Evolutionary conservation across 208 protist genomes (phyloP).

Genomic region (Crithidia expoeki): DNA sequence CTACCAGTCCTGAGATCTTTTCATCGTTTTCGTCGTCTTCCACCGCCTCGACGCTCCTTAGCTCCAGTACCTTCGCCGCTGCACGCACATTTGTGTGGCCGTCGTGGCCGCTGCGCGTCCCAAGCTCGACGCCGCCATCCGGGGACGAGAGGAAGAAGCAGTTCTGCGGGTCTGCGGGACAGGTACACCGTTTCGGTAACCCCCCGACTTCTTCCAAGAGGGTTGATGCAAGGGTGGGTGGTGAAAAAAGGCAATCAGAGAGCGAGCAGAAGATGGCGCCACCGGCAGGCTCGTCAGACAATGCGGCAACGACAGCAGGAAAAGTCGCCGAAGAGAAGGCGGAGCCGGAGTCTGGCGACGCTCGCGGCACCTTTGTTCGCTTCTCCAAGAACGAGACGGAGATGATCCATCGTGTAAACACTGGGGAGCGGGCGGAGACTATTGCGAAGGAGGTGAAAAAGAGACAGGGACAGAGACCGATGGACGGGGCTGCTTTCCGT

Average conservation of each 20-base stretch:
- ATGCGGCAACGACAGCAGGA: background rate
- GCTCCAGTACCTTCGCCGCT: background rate
- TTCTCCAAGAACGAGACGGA: conserved; percentile 19
- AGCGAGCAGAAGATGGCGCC: background rate
- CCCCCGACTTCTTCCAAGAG: background rate
- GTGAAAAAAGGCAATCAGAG: background rate
- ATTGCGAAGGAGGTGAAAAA: background rate
- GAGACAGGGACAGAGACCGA: background rate
- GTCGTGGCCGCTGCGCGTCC: conserved; percentile 23
- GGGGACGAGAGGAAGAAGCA: conserved; percentile 22
- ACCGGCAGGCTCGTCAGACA: background rate
- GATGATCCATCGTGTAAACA: conserved; percentile 16
- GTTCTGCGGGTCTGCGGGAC: background rate
- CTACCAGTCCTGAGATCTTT: background rate
- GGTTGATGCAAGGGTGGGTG: background rate
- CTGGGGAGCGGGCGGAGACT: conserved; percentile 19
- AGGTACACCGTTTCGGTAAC: background rate
- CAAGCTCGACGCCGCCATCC: conserved; percentile 12
- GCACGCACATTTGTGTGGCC: conserved; percentile 24
- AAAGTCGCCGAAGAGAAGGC: too few species aligned
- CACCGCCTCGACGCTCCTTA: background rate
- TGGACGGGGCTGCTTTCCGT: background rate
- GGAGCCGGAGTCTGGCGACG: too few species aligned
- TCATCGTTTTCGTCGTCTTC: background rate
- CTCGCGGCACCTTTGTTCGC: conserved; percentile 19